phyloP scores from a whole-genome alignment of 2,329 filamentous ascomycete genomes.

The Apiospora marii region DNA sequence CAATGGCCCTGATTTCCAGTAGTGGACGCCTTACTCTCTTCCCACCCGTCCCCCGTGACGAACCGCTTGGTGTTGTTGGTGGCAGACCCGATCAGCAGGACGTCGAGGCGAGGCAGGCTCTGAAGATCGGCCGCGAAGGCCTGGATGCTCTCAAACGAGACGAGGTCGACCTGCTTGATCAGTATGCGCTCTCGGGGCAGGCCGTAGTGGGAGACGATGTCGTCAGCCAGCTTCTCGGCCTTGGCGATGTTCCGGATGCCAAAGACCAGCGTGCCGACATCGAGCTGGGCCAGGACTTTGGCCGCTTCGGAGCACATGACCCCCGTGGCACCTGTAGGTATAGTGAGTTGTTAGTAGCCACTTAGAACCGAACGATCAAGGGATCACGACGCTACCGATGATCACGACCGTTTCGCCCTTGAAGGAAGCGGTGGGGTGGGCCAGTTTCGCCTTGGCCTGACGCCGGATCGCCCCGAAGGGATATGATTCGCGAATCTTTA shows the following conservation, averaged over 20 bases:
- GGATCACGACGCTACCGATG: neutral
- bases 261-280: slow-evolving; percentile 3
- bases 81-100: neutral
- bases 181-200: neutral
- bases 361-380: neutral
- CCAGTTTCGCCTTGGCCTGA: neutral
- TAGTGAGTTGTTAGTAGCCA: neutral
- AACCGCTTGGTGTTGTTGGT: slow-evolving; percentile 8
- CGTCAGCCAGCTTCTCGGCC: neutral
- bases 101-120: neutral
- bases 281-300: neutral
- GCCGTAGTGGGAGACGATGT: neutral
- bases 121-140: neutral
- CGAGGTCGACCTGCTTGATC: neutral
- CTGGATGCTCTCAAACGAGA: neutral
- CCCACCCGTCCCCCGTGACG: neutral
- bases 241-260: neutral
- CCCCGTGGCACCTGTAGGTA: neutral
- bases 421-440: neutral
- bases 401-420: neutral
- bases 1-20: neutral
- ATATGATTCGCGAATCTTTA: neutral
- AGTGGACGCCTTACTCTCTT: neutral
- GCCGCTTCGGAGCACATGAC: slow-evolving; percentile 8
- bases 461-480: neutral